phyloP scores from a whole-genome alignment of 495 filamentous ascomycete species.

The Hypoxylon rickii region DNA sequence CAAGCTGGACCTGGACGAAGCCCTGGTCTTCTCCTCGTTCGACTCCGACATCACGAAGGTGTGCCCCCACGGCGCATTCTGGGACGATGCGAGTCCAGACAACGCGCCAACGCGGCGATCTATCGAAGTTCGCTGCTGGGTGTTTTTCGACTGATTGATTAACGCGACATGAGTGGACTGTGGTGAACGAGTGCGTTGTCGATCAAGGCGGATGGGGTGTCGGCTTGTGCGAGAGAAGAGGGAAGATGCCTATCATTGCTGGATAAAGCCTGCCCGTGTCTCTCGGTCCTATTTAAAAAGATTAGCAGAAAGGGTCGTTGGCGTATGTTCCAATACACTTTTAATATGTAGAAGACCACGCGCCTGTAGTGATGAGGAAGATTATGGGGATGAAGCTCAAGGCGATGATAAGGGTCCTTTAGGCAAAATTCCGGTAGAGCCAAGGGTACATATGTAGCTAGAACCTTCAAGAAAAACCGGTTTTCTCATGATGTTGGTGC shows the following conservation, averaged over 20 bases:
- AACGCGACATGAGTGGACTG: background rate
- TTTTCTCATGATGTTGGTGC: constrained; percentile 17
- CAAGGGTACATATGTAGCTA: no score
- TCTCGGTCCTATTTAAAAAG: constrained; percentile 4
- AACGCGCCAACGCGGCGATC: constrained; percentile 35
- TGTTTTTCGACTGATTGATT: constrained; percentile 33
- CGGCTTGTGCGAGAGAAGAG: constrained; percentile 14
- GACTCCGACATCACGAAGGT: constrained; percentile 38
- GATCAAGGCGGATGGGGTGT: constrained; percentile 11
- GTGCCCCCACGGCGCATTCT: constrained; percentile 36
- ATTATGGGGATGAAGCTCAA: constrained; percentile 1
- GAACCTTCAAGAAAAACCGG: constrained; percentile 26
- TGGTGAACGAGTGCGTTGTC: constrained; percentile 1
- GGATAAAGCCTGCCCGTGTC: constrained; percentile 14
- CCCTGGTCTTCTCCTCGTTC: constrained; percentile 38
- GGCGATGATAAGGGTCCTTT: constrained; percentile 12
- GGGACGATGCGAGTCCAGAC: constrained; percentile 32
- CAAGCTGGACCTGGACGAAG: constrained; percentile 42
- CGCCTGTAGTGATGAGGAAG: background rate
- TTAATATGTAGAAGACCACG: constrained; percentile 7
- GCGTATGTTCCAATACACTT: constrained; percentile 18
- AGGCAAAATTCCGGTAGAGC: constrained; percentile 16
- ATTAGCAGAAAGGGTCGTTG: constrained; percentile 16
- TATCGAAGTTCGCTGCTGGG: constrained; percentile 39
- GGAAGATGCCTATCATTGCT: constrained; percentile 33